Evolutionary conservation across 495 filamentous ascomycete genomes (phyloP).

Genomic region (Ramalina peruviana): DNA sequence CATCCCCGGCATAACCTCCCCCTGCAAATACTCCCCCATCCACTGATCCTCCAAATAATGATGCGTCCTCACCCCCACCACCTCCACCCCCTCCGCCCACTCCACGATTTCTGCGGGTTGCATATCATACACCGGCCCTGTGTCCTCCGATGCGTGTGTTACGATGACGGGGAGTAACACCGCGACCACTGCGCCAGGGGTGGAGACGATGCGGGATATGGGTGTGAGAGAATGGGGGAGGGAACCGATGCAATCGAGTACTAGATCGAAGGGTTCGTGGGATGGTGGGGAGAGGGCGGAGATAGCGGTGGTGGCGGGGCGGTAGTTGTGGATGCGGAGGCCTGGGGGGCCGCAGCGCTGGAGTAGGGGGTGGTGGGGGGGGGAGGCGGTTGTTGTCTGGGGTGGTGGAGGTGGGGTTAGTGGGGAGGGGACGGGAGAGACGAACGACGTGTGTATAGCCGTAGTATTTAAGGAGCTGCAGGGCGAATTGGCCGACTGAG

Average conservation of each 20-base stretch:
- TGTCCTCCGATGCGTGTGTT: slow-evolving; percentile 24
- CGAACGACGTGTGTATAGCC: slow-evolving; percentile 27
- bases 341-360: too few species aligned
- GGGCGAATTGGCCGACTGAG: slow-evolving; percentile 33
- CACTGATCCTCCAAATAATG: slow-evolving; percentile 20
- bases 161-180: slow-evolving; percentile 39
- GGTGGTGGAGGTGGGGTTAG: too few species aligned
- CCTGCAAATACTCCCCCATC: slow-evolving; percentile 31
- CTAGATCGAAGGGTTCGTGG: slow-evolving; percentile 19
- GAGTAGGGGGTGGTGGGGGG: too few species aligned
- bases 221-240: slow-evolving; percentile 25
- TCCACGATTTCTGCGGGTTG: slow-evolving; percentile 22
- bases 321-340: too few species aligned
- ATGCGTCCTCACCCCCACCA: slow-evolving; percentile 34
- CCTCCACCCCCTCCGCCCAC: slow-evolving; percentile 34
- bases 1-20: slow-evolving; percentile 34
- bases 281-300: too few species aligned
- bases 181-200: slow-evolving; percentile 29
- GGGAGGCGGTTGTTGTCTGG: too few species aligned
- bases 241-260: slow-evolving; percentile 42
- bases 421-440: too few species aligned
- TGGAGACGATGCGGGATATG: slow-evolving; percentile 26
- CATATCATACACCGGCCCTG: slow-evolving; percentile 30
- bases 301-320: too few species aligned
- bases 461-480: slow-evolving; percentile 36